These are phyloP conservation scores for Colletotrichum sp. DNA, from an alignment of 2,329 filamentous ascomycete genomes.

Conservation along the genomic window DNA sequence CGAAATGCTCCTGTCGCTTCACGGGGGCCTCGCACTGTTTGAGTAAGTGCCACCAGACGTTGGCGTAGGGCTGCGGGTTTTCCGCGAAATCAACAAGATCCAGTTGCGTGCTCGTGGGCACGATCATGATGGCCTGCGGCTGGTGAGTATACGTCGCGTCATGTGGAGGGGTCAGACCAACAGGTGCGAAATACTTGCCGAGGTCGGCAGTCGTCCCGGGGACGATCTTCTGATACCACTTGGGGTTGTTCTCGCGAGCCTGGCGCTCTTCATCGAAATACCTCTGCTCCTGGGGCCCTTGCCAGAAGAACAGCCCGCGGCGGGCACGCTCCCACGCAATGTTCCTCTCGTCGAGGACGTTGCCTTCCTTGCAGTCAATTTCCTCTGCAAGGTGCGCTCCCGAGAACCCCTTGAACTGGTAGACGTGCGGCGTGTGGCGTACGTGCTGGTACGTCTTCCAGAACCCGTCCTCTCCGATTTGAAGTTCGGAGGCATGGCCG, in stretches of 20 bases:
- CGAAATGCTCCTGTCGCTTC: not conserved
- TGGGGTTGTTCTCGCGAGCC: not conserved
- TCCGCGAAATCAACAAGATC: not conserved
- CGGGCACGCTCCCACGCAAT: slow-evolving; percentile 14
- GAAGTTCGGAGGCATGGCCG: not conserved
- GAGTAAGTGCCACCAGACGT: slow-evolving; percentile 6
- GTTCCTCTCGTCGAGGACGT: slow-evolving; percentile 3
- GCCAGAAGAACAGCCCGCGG: slow-evolving; percentile 1
- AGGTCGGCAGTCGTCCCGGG: not conserved
- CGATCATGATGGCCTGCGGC: slow-evolving; percentile 1
- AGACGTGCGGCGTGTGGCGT: not conserved
- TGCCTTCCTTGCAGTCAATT: not conserved
- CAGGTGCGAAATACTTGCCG: slow-evolving; percentile 6
- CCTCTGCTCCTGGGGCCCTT: not conserved
- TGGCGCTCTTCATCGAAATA: slow-evolving; percentile 1
- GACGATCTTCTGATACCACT: slow-evolving; percentile 10
- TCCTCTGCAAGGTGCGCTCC: not conserved
- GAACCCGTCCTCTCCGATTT: not conserved
- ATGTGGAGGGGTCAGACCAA: not conserved
- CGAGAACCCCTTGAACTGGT: not conserved
- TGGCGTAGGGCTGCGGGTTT: not conserved
- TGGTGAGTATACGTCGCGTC: not conserved
- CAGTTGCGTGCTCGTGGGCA: slow-evolving; percentile 1
- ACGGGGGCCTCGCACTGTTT: not conserved
- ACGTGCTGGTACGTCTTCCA: slow-evolving; percentile 16